Base-by-base conservation (phyloP, 441 rosid species). In the Adansonia grandidieri region DNA sequence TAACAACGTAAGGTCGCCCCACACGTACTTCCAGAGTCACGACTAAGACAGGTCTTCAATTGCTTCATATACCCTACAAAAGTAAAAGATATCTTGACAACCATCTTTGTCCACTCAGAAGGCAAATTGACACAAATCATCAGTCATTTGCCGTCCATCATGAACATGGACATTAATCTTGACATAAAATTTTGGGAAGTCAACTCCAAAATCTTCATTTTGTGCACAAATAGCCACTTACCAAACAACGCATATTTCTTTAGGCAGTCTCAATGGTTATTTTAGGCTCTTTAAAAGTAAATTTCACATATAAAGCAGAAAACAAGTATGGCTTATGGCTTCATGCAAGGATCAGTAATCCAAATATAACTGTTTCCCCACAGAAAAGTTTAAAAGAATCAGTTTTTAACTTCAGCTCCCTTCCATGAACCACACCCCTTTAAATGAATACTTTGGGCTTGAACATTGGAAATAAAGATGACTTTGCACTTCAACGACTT, bases 401-500 rank as follows among this genome's bases (percentile, higher is more conserved):
- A 56, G 75, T 73, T 74, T 28, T 51, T 19, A 45, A 78, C 83
- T 76, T 73, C 67, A 65, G 69, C 82, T 73, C 75, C 80, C 76
- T 74, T 77, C 76, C 72, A 80, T 76, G 75, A 81, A 80, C 71
- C 80, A 85, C 57, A 50, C 13, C 69, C 82, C 84, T 51, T 76
- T 80, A 68, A 40, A 8, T 64, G 53, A 78, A 70, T 0, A 44
- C 71, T 54, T 40, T 77, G 44, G 51, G 62, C 85, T 63, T 75
- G 76, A 42, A 71, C 73, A 80, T 74, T 19, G 77, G 76, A 61
- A 76, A 74, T 70, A 64, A 70, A 80, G 69, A 80, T 68, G 83
- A 82, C 73, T 66, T 19, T 77, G 82, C 84, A 85, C 75, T 85
- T 86, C 88, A 89, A 80, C 87, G 83, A 88, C 83, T 84, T 72